Percentiles rank a stretch among this genome's conserved stretches.
Conservation (phyloP, 2,329 filamentous ascomycete genomes). For the Trichoderma sp. region DNA sequence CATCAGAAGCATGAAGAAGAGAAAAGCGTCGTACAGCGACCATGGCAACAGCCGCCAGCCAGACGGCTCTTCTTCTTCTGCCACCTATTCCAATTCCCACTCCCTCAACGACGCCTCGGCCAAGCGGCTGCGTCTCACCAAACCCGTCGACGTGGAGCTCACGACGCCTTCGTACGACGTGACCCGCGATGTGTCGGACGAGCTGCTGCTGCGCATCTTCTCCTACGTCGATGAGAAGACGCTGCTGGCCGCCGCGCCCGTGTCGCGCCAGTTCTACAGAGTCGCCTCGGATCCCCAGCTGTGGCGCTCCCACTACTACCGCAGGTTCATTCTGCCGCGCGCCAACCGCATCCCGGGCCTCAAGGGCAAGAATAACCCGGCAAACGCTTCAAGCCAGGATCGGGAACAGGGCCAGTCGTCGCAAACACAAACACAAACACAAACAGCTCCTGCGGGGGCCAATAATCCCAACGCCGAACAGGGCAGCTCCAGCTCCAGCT, state of each 20-base stretch:
- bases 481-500: not conserved
- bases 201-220: constrained; percentile 81
- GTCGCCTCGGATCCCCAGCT: constrained; percentile 80
- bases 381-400: constrained; percentile 29
- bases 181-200: constrained; percentile 76
- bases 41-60: not conserved
- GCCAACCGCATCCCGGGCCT: constrained; percentile 72
- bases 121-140: constrained; percentile 26
- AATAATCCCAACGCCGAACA: constrained; percentile 34
- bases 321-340: constrained; percentile 79
- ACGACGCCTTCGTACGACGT: constrained; percentile 46
- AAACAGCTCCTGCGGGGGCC: constrained; percentile 41
- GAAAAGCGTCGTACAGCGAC: constrained; percentile 7
- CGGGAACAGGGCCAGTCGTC: constrained; percentile 38
- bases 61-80: not conserved
- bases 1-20: not conserved
- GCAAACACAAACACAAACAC: constrained; percentile 32
- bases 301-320: constrained; percentile 88
- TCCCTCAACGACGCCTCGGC: constrained; percentile 17
- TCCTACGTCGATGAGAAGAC: constrained; percentile 69
- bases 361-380: constrained; percentile 32
- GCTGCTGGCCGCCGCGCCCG: constrained; percentile 59
- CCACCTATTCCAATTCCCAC: not conserved
- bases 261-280: constrained; percentile 72
- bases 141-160: not conserved